phyloP scores from a whole-genome alignment of 306 rosid species.

The Abrus pulchellus region DNA sequence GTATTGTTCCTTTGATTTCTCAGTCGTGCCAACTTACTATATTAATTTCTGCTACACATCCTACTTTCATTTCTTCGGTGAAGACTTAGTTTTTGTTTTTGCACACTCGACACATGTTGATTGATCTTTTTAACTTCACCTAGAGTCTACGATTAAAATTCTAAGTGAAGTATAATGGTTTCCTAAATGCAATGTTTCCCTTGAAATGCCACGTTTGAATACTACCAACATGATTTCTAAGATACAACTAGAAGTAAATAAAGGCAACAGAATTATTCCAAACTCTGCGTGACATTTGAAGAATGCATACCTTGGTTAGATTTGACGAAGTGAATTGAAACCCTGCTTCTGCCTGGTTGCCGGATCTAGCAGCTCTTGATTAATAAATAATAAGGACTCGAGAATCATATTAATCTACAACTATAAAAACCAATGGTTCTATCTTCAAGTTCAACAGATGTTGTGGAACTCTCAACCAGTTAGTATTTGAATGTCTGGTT shows the following conservation, averaged over 20 bases:
- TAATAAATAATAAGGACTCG: background rate
- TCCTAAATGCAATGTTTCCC: background rate
- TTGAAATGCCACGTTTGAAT: background rate
- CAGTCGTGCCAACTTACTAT: background rate
- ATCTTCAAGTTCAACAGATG: background rate
- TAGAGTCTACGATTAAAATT: background rate
- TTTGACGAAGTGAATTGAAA: slow-evolving; percentile 26
- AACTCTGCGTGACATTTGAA: background rate
- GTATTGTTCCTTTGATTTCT: background rate
- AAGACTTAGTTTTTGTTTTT: background rate
- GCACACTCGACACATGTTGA: background rate
- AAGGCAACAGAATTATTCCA: background rate
- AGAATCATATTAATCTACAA: background rate
- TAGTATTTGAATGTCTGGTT: slow-evolving; percentile 51
- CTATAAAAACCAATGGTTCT: background rate
- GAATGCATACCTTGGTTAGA: slow-evolving; percentile 40
- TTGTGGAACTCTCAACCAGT: background rate
- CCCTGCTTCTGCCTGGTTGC: background rate
- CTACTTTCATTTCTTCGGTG: slow-evolving; percentile 13
- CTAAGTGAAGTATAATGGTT: background rate
- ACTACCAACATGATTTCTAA: background rate
- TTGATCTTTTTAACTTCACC: slow-evolving; percentile 13
- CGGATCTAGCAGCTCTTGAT: slow-evolving; percentile 12
- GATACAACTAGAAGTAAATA: background rate
- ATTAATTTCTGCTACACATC: background rate